A percentile compares a stretch with the other conserved stretches of the same genome.
Evolutionary conservation across 2,329 filamentous ascomycete species (phyloP).

Genomic region (Pseudogymnoascus sp.): DNA sequence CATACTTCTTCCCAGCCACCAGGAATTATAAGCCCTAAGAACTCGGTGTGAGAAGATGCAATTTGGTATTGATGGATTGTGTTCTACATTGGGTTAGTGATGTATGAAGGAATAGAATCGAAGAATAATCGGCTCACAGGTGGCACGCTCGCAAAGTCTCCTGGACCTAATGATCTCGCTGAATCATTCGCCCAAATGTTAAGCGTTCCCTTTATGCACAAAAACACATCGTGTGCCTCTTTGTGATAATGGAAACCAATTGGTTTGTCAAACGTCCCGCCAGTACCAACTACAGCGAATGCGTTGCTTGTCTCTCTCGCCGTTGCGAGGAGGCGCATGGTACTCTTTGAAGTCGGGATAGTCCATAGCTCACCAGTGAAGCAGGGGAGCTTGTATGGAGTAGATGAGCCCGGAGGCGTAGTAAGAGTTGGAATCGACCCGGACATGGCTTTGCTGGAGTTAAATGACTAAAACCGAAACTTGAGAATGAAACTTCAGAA

Average conservation of each 20-base stretch:
- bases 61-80: conserved; percentile 50
- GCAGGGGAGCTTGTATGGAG: conserved; percentile 18
- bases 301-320: conserved; percentile 25
- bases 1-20: conserved; percentile 47
- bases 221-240: conserved; percentile 50
- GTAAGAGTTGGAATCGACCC: neutral
- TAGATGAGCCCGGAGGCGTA: neutral
- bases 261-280: conserved; percentile 22
- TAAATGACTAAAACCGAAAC: neutral
- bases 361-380: conserved; percentile 23
- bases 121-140: conserved; percentile 34
- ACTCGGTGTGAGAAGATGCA: conserved; percentile 46
- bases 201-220: conserved; percentile 46
- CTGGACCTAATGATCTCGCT: conserved; percentile 44
- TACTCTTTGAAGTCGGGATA: conserved; percentile 22
- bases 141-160: conserved; percentile 51
- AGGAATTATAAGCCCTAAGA: conserved; percentile 46
- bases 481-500: neutral
- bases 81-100: conserved; percentile 27
- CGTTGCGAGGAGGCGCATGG: conserved; percentile 22
- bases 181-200: conserved; percentile 53
- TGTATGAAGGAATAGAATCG: conserved; percentile 10
- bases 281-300: conserved; percentile 22
- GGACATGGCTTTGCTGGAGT: neutral
- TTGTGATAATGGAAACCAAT: conserved; percentile 49